A percentile compares a stretch with the other conserved stretches of the same genome.
phyloP scores from a whole-genome alignment of 2,329 filamentous ascomycete species.

The Arthrinium phaeospermum region DNA sequence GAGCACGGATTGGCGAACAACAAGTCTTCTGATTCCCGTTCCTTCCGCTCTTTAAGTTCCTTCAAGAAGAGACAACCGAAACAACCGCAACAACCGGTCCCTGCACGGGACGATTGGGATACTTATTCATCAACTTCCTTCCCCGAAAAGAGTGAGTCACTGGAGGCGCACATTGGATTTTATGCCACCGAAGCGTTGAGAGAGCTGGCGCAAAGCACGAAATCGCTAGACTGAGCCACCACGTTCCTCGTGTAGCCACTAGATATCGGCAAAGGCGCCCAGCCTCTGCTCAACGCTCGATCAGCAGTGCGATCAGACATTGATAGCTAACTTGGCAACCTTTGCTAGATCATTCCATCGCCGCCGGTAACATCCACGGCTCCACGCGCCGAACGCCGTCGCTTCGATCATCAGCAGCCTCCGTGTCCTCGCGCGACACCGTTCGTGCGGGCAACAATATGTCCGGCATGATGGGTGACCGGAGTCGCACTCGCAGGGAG shows the following conservation, averaged over 20 bases:
- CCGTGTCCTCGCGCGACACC: slow-evolving; percentile 44
- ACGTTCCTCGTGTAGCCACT: not conserved
- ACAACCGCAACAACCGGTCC: slow-evolving; percentile 22
- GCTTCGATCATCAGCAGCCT: slow-evolving; percentile 44
- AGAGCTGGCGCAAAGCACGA: slow-evolving; percentile 14
- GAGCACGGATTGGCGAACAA: slow-evolving; percentile 50
- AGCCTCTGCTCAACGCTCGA: not conserved
- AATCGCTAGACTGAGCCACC: slow-evolving; percentile 14
- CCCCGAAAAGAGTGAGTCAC: slow-evolving; percentile 48
- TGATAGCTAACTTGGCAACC: not conserved
- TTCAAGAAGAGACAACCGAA: slow-evolving; percentile 23
- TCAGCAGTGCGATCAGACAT: not conserved
- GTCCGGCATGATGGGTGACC: slow-evolving; percentile 73
- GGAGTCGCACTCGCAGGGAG: slow-evolving; percentile 81
- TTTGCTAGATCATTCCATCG: slow-evolving; percentile 45
- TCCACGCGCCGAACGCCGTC: slow-evolving; percentile 42
- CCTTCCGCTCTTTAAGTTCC: slow-evolving; percentile 34
- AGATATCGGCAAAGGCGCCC: not conserved
- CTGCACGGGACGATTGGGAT: slow-evolving; percentile 32
- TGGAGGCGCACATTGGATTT: slow-evolving; percentile 19
- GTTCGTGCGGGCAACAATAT: slow-evolving; percentile 44
- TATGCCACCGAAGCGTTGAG: slow-evolving; percentile 12
- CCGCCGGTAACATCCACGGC: slow-evolving; percentile 41
- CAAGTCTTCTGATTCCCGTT: slow-evolving; percentile 35
- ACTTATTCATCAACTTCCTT: slow-evolving; percentile 40